Evolutionary conservation across 2,329 filamentous ascomycete genomes (phyloP), one percentile per base, ranked within the genome.

Genomic region (Xylogone sp.): DNA sequence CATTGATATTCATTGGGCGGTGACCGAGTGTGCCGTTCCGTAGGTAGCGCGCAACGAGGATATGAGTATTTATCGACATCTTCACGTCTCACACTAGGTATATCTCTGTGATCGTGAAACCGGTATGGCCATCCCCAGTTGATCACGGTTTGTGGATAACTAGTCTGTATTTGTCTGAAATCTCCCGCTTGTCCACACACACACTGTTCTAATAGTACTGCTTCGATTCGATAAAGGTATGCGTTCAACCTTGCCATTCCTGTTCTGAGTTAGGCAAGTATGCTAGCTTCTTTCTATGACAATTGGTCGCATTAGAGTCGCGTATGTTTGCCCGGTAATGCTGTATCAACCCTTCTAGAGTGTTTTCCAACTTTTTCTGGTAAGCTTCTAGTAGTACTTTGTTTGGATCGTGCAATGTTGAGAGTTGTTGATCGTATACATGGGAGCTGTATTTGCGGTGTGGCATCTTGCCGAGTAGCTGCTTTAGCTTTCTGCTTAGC

Each of bases 161-260:
- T 18, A 44, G 43, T 44, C n/a, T 44, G 43, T 13, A 44, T 22
- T 16, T 44, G 20, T 19, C 43, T 20, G 18, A 44, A 44, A 44
- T 44, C n/a, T n/a, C n/a, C n/a, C n/a, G 27, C 13, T 46, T 53
- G 43, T 20, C 44, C 50, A 44, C 48, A 54, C n/a, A 27, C 51
- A 55, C 54, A 63, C 48, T 59, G 53, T 49, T 61, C 51, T 43
- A 50, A 56, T 45, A 48, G 21, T 43, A 13, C 43, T 45, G 43
- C 50, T 29, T 39, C 48, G 43, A 56, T 56, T 8, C 21, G 27
- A 24, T 49, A 20, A 20, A 64, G 57, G 53, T 66, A 66, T 42
- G 52, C 50, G 59, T 66, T 67, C n/a, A 67, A 57, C 59, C 63
- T 58, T 51, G 58, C 56, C 54, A 65, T 67, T 43, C 63, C 58